Base-by-base conservation (phyloP, 164 flowering plant genomes). In the Sextonia rubra region DNA sequence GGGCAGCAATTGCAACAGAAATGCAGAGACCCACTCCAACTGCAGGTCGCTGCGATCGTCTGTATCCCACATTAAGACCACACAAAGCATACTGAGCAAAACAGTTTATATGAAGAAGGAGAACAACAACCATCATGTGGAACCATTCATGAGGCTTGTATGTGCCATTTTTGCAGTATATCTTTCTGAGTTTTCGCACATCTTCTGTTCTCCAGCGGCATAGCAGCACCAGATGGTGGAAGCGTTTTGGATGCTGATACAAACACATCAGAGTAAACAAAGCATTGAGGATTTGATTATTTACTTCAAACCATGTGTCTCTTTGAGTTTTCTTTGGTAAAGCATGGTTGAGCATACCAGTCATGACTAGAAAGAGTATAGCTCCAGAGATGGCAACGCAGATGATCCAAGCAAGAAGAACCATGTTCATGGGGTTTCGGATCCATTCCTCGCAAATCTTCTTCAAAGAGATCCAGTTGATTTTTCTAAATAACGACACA, bases 261-360 rank as follows among this genome's bases (percentile, higher is more conserved):
- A 94, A 75, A 75, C 95, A 92, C 94, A 92, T 92, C 26, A 94
- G 94, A 48, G 98, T 90, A 74, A 94, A 94, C 20, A 94, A 82
- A 15, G 96, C 98, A 83, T 90, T 94, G 61, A 91, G 91, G 76
- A 92, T 92, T 79, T 94, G 98, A 74, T 92, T 94, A 70, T 89
- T 91, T 26, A 91, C 96, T 83, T 94, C 98, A 82, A 87, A 90
- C 97, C 95, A 91, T n/a, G 80, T 78, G 79, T 94, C 76, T 75
- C 97, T 85, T 32, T 87, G 78, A 2, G 93, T 80, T 78, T 88
- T 90, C 68, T 73, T 87, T 7, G 85, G 89, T 7, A 92, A 49
- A 6, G 70, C 92, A 24, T 65, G 69, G 71, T 92, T 85, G 26
- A 94, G 79, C 95, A 91, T 88, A 49, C 98, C 98, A 0, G 90